Conservation (phyloP, 192 early-diverging fungal species). For the Coemansia sp. region DNA sequence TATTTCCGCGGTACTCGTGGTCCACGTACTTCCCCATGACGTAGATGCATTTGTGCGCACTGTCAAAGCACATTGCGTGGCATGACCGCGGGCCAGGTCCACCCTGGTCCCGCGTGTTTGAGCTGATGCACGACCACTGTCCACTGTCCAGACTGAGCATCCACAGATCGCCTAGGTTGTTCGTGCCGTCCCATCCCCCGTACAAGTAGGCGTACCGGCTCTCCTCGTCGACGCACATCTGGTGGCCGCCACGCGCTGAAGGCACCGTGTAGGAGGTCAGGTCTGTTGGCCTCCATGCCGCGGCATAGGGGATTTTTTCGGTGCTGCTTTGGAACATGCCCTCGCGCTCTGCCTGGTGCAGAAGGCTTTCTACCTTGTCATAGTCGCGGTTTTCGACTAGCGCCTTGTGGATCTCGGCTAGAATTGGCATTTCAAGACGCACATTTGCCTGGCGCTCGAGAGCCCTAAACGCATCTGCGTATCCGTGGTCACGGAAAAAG, state of each 20-base stretch:
- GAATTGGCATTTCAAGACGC: conserved; percentile 74
- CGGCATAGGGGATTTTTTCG: conserved; percentile 63
- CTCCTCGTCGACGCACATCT: conserved; percentile 89
- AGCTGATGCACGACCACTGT: conserved; percentile 74
- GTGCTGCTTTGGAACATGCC: conserved; percentile 76
- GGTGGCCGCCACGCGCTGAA: conserved; percentile 85
- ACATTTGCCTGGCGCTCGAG: conserved; percentile 62
- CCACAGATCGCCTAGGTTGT: conserved; percentile 92
- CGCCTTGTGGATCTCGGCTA: conserved; percentile 70
- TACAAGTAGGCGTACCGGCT: conserved; percentile 75
- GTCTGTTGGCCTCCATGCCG: conserved; percentile 59
- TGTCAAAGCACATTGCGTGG: conserved; percentile 90
- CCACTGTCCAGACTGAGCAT: conserved; percentile 57
- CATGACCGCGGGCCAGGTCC: conserved; percentile 88
- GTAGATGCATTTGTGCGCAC: conserved; percentile 67
- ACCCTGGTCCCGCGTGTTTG: conserved; percentile 69
- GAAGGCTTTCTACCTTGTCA: conserved; percentile 64
- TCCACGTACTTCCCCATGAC: conserved; percentile 90
- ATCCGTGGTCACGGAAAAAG: conserved; percentile 80
- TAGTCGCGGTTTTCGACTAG: conserved; percentile 74
- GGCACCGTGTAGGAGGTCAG: conserved; percentile 37
- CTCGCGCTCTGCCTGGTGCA: conserved; percentile 58
- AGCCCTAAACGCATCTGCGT: conserved; percentile 66
- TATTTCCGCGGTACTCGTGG: conserved; percentile 62
- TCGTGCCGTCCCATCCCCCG: conserved; percentile 92